phyloP scores from a whole-genome alignment of 768 basidiomycete species.

The Neoboletus magnificus region DNA sequence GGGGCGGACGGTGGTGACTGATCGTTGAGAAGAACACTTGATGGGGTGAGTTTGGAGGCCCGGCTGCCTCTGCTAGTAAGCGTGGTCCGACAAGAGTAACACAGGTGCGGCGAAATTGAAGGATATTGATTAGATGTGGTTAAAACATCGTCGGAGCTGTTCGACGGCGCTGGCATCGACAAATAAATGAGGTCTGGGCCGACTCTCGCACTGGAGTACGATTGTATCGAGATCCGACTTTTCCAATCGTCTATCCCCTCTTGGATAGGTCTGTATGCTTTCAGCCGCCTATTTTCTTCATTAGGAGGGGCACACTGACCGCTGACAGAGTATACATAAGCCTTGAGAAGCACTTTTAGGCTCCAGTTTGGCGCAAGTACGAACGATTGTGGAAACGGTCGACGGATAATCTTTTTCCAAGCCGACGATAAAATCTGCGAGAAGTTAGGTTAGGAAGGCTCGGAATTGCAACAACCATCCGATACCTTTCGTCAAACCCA shows the following conservation, averaged over 20 bases:
- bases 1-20: constrained; percentile 16
- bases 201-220: constrained; percentile 30
- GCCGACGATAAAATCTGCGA: constrained; percentile 71
- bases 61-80: constrained; percentile 57
- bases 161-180: not conserved
- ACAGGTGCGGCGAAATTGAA: constrained; percentile 44
- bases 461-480: not conserved
- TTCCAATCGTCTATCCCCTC: constrained; percentile 71
- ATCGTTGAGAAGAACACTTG: not conserved
- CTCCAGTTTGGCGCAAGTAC: constrained; percentile 75
- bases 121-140: constrained; percentile 1
- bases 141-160: not conserved
- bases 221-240: constrained; percentile 65
- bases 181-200: constrained; percentile 12
- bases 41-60: constrained; percentile 22
- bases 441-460: not conserved
- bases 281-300: not conserved
- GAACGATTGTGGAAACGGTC: constrained; percentile 79
- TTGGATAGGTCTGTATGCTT: constrained; percentile 53
- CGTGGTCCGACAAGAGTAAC: constrained; percentile 62
- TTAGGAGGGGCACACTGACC: constrained; percentile 38
- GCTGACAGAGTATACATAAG: constrained; percentile 60
- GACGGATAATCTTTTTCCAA: constrained; percentile 83
- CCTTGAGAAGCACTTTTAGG: constrained; percentile 54
- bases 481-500: constrained; percentile 64